Evolutionary conservation across 441 rosid genomes (phyloP), one percentile per base, ranked within the genome.

Genomic region (Gossypium gossypioides): DNA sequence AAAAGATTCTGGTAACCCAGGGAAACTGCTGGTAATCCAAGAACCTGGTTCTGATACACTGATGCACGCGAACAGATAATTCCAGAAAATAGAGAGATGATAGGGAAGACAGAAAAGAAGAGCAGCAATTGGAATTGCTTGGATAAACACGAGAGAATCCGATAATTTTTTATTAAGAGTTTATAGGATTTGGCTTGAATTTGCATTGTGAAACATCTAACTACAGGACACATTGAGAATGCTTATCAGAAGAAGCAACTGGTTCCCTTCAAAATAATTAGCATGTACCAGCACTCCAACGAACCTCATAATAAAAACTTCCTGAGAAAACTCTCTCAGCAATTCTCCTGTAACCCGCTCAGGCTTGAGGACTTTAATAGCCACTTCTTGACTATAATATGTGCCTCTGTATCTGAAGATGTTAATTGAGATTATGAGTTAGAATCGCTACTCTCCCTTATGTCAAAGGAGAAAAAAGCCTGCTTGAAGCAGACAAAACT

Each of bases 261-360:
- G 21, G 19, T 65, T 25, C 64, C 18, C 21, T 12, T 22, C 55
- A 55, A 25, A 19, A 52, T 48, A 56, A 71, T 51, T 63, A 58
- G 71, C 42, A 78, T 66, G 48, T 61, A 29, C 7, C 15, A 13
- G 61, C 4, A 48, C 29, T 78, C 71, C 46, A 74, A 74, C 86
- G 75, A 75, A 92, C 97, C 97, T 91, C 97, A 95, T 87, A 69
- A 92, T 95, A 79, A 89, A 95, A 57, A 91, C 96, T 86, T 95
- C 99, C 81, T 92, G 99, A 62, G 95, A 85, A 70, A 95, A 95
- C 80, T 92, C 97, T 74, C 87, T 82, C 70, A 91, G 84, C 90
- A 88, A 85, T 75, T 91, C 95, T 4, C 86, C 74, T 40, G 86
- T 87, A 67, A 89, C 92, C 77, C 83, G 85, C 81, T 93, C 97